Evolutionary conservation across 1,139 yeast species (phyloP).

Genomic region (Pichia sp.): DNA sequence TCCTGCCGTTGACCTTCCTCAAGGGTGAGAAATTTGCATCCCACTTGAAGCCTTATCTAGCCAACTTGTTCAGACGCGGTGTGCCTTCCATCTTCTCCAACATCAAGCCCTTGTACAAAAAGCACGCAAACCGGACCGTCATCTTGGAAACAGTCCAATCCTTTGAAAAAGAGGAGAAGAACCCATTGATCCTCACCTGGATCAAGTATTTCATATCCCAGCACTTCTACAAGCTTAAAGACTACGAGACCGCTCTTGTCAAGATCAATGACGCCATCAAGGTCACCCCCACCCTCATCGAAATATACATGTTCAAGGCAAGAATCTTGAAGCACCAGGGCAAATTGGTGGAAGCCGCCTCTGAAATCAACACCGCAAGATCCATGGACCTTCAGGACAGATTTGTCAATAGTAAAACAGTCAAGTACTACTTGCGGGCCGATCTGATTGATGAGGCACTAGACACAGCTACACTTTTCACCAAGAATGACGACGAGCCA

Average conservation of each 20-base stretch:
- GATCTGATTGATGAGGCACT: slow-evolving; percentile 72
- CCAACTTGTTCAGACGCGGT: slow-evolving; percentile 64
- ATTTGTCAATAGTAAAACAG: slow-evolving; percentile 83
- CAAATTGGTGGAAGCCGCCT: slow-evolving; percentile 56
- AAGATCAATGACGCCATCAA: slow-evolving; percentile 60
- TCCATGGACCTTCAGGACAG: slow-evolving; percentile 81
- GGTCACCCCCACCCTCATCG: slow-evolving; percentile 81
- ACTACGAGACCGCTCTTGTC: slow-evolving; percentile 49
- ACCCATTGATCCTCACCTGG: slow-evolving; percentile 66
- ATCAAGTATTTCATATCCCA: slow-evolving; percentile 76
- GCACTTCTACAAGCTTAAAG: slow-evolving; percentile 58
- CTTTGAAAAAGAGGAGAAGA: slow-evolving; percentile 34
- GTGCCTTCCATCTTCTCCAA: slow-evolving; percentile 90
- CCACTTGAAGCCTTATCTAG: slow-evolving; percentile 49
- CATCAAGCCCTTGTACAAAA: slow-evolving; percentile 72
- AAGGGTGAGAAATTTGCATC: slow-evolving; percentile 49
- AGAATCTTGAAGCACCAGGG: slow-evolving; percentile 73
- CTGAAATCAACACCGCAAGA: slow-evolving; percentile 67
- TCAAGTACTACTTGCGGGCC: slow-evolving; percentile 81
- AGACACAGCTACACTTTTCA: slow-evolving; percentile 69
- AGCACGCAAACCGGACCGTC: slow-evolving; percentile 41
- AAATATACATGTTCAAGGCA: slow-evolving; percentile 75
- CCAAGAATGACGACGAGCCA: slow-evolving; percentile 70
- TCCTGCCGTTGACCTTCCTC: slow-evolving; percentile 71
- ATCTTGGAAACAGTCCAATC: slow-evolving; percentile 54